Percentiles rank a stretch among this genome's conserved stretches.
phyloP scores from a whole-genome alignment of 495 filamentous ascomycete genomes.

The Schizothecium vesticola region DNA sequence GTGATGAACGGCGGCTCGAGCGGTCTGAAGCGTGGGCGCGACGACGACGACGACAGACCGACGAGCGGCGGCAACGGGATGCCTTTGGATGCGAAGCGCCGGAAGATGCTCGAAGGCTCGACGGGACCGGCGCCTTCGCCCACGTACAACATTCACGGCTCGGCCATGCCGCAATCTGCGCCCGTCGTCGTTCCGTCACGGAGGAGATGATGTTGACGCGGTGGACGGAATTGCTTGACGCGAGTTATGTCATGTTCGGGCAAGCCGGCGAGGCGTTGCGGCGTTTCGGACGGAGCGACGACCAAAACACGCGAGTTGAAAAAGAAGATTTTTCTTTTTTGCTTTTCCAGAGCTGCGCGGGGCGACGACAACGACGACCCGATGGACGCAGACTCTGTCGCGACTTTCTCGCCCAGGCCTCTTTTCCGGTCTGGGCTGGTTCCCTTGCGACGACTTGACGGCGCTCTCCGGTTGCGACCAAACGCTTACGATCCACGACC shows the following conservation, averaged over 20 bases:
- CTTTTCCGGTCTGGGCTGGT: slow-evolving; percentile 28
- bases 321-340: neutral
- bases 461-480: slow-evolving; percentile 3
- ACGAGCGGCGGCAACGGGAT: slow-evolving; percentile 50
- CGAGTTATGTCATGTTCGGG: neutral
- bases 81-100: slow-evolving; percentile 73
- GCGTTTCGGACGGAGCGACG: slow-evolving; percentile 2
- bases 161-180: slow-evolving; percentile 39
- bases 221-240: neutral
- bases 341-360: neutral
- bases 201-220: slow-evolving; percentile 23
- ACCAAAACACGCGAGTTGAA: neutral
- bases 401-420: too few species aligned
- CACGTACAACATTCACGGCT: slow-evolving; percentile 31
- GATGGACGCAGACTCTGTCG: slow-evolving; percentile 11
- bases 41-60: slow-evolving; percentile 68
- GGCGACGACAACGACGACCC: neutral
- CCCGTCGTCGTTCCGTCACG: slow-evolving; percentile 30
- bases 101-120: slow-evolving; percentile 63
- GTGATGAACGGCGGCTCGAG: slow-evolving; percentile 62
- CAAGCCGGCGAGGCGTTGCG: slow-evolving; percentile 8
- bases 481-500: slow-evolving; percentile 25
- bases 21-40: slow-evolving; percentile 76
- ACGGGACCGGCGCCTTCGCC: slow-evolving; percentile 28
- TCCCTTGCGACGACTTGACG: slow-evolving; percentile 34